Base-by-base conservation (phyloP, 2,329 filamentous ascomycete genomes). In the Exophiala oligosperma region DNA sequence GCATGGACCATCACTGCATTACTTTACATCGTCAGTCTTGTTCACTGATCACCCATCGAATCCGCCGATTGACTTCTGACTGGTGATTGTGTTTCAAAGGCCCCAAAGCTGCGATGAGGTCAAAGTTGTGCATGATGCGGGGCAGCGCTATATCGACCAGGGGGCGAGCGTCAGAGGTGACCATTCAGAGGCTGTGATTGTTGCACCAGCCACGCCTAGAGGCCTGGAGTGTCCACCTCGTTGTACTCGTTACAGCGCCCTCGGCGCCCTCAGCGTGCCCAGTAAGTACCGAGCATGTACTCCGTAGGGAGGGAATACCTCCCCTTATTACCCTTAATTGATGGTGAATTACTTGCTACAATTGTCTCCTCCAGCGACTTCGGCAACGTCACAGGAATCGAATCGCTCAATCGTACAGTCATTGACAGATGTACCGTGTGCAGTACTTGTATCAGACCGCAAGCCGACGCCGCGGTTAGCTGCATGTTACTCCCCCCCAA, bases 61-160 rank as follows among this genome's bases (percentile, higher is more conserved):
- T 8, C 46, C n/a, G 46, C 46, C 46, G 24, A 29, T 48, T 48
- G 26, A 29, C 46, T 32, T 48, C 24, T 29, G 23, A 48, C 46
- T 48, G 46, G 24, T 32, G 12, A 41, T 8, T 29, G 7, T 11
- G 32, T 35, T 9, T 35, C 32, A 8, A 35, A 35, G 32, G 32
- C 6, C 32, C 8, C 8, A 35, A 35, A 35, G 7, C 6, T 5
- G 2, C 7, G 32, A 35, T 35, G 46, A n/a, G 28, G 40, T 43
- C 24, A 29, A 48, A 48, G 28, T 48, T n/a, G 7, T 29, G 46
- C 46, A 48, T 29, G 46, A 28, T 48, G 46, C 46, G 46, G 46
- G 46, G 46, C 46, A 48, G 28, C 40, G 46, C 46, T 48, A 28
- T 17, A 48, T 48, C 46, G 46, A 48, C 46, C 46, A 48, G 46